These are phyloP conservation scores for Microbotryum violaceum DNA, from an alignment of 1,284 basidiomycete species.

Conservation along the genomic window DNA sequence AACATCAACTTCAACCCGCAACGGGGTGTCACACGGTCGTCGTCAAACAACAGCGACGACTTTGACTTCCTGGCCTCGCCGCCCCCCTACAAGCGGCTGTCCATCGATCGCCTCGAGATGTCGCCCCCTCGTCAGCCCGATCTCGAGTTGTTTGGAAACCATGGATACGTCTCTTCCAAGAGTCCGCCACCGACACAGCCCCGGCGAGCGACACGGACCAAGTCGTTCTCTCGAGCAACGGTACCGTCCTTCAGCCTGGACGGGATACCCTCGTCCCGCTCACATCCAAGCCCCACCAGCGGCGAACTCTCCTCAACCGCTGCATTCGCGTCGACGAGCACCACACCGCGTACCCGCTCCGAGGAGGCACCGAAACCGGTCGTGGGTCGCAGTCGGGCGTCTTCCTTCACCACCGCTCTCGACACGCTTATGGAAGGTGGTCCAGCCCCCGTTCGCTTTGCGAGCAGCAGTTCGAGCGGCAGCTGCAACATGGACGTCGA, in stretches of 20 bases:
- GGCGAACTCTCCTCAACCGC: slow-evolving; percentile 17
- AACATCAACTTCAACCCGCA: slow-evolving; percentile 9
- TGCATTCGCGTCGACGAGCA: neutral
- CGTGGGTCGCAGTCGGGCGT: slow-evolving; percentile 6
- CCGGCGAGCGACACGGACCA: slow-evolving; percentile 4
- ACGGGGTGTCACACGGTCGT: slow-evolving; percentile 5
- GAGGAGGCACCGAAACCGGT: neutral
- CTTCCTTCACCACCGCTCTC: slow-evolving; percentile 13
- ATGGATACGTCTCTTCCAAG: slow-evolving; percentile 1
- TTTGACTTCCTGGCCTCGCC: slow-evolving; percentile 1
- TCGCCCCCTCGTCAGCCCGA: neutral
- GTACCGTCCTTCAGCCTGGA: slow-evolving; percentile 19
- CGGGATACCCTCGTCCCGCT: slow-evolving; percentile 19
- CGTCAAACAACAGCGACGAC: neutral
- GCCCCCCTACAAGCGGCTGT: slow-evolving; percentile 26
- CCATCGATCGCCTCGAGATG: slow-evolving; percentile 20
- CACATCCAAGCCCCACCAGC: slow-evolving; percentile 17
- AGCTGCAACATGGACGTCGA: slow-evolving; percentile 3
- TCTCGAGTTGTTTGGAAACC: slow-evolving; percentile 22
- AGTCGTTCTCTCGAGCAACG: slow-evolving; percentile 22
- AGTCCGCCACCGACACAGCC: slow-evolving; percentile 7
- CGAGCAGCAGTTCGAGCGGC: slow-evolving; percentile 10
- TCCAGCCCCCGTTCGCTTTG: slow-evolving; percentile 26
- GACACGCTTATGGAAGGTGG: slow-evolving; percentile 27
- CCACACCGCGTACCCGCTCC: slow-evolving; percentile 3